phyloP scores from a whole-genome alignment of 1,284 basidiomycete species.

The Ceratobasidium sp. region DNA sequence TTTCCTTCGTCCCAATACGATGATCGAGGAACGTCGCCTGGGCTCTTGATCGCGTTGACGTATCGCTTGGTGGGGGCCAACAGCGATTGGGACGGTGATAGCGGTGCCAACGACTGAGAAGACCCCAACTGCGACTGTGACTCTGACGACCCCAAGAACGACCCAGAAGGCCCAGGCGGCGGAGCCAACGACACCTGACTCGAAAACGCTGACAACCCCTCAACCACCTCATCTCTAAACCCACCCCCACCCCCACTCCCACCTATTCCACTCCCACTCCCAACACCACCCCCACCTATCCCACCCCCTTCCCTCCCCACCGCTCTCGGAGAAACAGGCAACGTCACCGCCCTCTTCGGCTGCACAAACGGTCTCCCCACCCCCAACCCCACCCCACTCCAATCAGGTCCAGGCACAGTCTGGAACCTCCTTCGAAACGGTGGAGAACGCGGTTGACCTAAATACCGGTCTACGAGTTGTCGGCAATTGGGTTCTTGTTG shows the following conservation, averaged over 20 bases:
- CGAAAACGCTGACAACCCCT: not conserved
- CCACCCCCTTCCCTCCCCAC: no score
- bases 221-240: not conserved
- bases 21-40: not conserved
- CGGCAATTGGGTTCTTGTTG: not conserved
- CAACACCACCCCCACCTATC: no score
- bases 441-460: not conserved
- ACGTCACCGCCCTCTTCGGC: not conserved
- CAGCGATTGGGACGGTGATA: not conserved
- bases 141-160: not conserved
- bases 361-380: not conserved
- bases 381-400: not conserved
- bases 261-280: not conserved
- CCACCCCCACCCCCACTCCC: not conserved
- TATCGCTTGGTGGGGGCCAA: slow-evolving; percentile 8
- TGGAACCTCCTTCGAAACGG: slow-evolving; percentile 3
- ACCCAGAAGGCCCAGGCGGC: no score
- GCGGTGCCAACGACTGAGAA: not conserved
- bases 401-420: not conserved
- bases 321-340: not conserved
- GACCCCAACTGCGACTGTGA: no score
- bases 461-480: not conserved
- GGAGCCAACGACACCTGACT: slow-evolving; percentile 17
- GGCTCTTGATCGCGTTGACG: slow-evolving; percentile 6
- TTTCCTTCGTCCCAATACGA: slow-evolving; percentile 23